Percentiles rank a stretch among this genome's conserved stretches.
Conservation (phyloP, 352 stramenopile genomes). For the Globisporangium abappressorium region DNA sequence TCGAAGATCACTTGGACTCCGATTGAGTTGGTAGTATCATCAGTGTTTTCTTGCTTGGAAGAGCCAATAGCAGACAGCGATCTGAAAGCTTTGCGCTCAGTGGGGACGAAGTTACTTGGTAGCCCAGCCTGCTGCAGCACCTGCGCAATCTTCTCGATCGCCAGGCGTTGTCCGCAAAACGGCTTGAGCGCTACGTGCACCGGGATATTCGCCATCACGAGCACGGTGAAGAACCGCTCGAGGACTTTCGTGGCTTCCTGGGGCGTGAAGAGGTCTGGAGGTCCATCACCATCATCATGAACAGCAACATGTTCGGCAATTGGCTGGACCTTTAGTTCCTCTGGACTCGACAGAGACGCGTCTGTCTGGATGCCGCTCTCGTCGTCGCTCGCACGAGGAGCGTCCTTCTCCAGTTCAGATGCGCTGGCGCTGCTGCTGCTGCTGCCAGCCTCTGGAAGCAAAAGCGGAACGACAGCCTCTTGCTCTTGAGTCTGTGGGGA, state of each 20-base stretch:
- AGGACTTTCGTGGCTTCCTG: slow-evolving; percentile 14
- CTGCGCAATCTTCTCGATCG: slow-evolving; percentile 4
- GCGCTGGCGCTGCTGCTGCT: not conserved
- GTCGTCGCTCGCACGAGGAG: not conserved
- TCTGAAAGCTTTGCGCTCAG: slow-evolving; percentile 14
- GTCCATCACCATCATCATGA: not conserved
- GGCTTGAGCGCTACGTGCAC: slow-evolving; percentile 16
- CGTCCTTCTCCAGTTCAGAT: not conserved
- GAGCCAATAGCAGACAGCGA: not conserved
- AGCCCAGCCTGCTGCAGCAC: slow-evolving; percentile 12
- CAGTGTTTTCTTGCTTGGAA: not conserved
- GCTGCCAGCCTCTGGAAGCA: not conserved
- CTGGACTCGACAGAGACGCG: not conserved
- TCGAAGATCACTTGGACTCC: slow-evolving; percentile 19
- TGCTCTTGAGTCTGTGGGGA: not conserved
- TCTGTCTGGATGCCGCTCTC: not conserved
- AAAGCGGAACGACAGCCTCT: not conserved
- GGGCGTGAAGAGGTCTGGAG: not conserved
- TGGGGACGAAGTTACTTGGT: slow-evolving; percentile 8
- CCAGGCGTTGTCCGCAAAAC: slow-evolving; percentile 1
- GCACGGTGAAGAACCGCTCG: slow-evolving; percentile 27
- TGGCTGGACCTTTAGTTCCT: not conserved
- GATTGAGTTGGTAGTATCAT: not conserved
- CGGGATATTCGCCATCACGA: slow-evolving; percentile 22
- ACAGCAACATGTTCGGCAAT: not conserved